Percentiles rank a stretch among this genome's conserved stretches.
phyloP scores from a whole-genome alignment of 495 filamentous ascomycete genomes.

The Penicillium longicatenatum region DNA sequence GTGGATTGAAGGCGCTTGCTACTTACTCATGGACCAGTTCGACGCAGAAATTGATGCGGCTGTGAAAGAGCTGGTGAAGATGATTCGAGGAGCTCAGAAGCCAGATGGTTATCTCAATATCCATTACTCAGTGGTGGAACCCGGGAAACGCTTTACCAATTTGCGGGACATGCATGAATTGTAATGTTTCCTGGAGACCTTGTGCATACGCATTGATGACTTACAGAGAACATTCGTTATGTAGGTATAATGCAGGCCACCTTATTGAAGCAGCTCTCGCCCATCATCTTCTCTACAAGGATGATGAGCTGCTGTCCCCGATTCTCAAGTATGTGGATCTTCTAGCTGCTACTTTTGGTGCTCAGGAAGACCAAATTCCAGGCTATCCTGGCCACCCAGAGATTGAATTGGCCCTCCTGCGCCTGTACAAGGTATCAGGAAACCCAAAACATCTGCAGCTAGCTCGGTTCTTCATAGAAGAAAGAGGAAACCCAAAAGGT shows the following conservation, averaged over 20 bases:
- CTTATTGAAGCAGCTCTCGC: constrained; percentile 61
- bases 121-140: constrained; percentile 58
- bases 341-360: constrained; percentile 52
- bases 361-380: constrained; percentile 48
- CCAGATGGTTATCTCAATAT: constrained; percentile 61
- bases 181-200: constrained; percentile 35
- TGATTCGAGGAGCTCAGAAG: constrained; percentile 57
- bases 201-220: not conserved
- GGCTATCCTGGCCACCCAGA: constrained; percentile 64
- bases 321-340: constrained; percentile 57
- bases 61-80: constrained; percentile 55
- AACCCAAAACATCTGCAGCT: constrained; percentile 50
- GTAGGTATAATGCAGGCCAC: constrained; percentile 60
- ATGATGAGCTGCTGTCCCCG: constrained; percentile 50
- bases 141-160: constrained; percentile 55
- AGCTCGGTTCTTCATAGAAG: constrained; percentile 57
- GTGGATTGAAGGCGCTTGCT: constrained; percentile 63
- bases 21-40: constrained; percentile 49
- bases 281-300: constrained; percentile 51
- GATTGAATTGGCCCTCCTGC: constrained; percentile 59
- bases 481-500: constrained; percentile 52
- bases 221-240: not conserved
- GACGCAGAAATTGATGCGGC: constrained; percentile 50
- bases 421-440: constrained; percentile 51
- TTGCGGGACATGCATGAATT: constrained; percentile 62